Evolutionary conservation across 208 protist species (phyloP), one percentile per base, ranked within the genome.

Genomic region (Crithidia bombi): DNA sequence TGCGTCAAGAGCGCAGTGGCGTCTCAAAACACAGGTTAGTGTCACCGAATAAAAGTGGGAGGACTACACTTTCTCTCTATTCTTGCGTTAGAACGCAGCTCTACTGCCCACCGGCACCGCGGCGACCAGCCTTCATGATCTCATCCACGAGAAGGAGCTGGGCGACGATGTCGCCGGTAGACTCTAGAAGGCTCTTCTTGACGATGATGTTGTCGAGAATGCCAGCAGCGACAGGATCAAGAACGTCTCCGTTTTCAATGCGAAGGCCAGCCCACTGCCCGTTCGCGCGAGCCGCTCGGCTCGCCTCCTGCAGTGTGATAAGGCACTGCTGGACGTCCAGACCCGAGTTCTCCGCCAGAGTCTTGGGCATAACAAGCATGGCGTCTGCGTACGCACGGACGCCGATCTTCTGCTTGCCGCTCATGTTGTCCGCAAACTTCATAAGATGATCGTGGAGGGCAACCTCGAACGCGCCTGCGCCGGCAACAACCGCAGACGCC

Each of bases 81-180:
- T n/a, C n/a, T n/a, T n/a, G n/a, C n/a, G n/a, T n/a, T n/a, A n/a
- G n/a, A n/a, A n/a, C n/a, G 2, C 4, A 25, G 35, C 14, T 54
- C n/a, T 79, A 72, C 65, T 79, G 69, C 19, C 86, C 88, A 55
- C 88, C 88, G 21, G 85, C 87, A 30, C 93, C 93, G 59, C 93
- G 90, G 33, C 91, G 87, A 26, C 98, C 98, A 62, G 98, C 98
- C 73, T 98, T 98, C 76, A 99, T 99, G 74, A 99, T 99, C 87
- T 99, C 99, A 79, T 99, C 99, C 7, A 99, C 98, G 9, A 99
- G 89, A 11, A 99, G 87, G 2, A 99, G 81, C 80, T 99, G 97
- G 19, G 95, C 87, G 7, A 98, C 92, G 85, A 99, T 99, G 23
- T 99, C 88, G 10, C 96, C 88, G 19, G 87, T 92, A 5, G 97